These are phyloP conservation scores for Eucalyptus sp. DNA, from an alignment of 345 rosid genomes.

Conservation along the genomic window DNA sequence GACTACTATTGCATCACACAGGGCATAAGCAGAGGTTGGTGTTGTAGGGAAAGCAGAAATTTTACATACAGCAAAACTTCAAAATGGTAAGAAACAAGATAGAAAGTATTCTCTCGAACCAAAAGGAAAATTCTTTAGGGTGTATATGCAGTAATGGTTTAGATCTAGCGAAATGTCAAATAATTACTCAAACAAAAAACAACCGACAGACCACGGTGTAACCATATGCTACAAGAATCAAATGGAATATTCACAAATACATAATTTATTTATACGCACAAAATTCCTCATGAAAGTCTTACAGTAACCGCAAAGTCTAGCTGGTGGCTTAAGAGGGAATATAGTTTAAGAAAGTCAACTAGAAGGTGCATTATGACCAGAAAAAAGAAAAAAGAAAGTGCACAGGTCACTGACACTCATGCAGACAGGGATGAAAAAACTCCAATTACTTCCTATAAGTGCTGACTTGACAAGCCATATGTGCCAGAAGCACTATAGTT, in stretches of 20 bases:
- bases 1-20: not conserved
- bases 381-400: not conserved
- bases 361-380: not conserved
- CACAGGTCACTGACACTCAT: not conserved
- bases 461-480: not conserved
- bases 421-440: not conserved
- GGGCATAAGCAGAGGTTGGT: not conserved
- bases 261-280: not conserved
- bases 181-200: not conserved
- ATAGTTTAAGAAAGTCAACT: not conserved
- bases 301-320: not conserved
- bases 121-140: not conserved
- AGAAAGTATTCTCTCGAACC: not conserved
- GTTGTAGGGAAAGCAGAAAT: not conserved
- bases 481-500: not conserved
- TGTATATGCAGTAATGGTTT: not conserved
- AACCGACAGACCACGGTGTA: not conserved
- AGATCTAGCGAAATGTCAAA: not conserved
- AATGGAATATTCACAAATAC: not conserved
- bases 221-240: not conserved
- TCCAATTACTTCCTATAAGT: not conserved
- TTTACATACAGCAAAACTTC: not conserved
- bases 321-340: not conserved
- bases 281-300: not conserved
- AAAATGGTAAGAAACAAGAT: not conserved